A percentile compares a stretch with the other conserved stretches of the same genome.
Evolutionary conservation across 2,329 filamentous ascomycete genomes (phyloP).

Genomic region (Didymellaceae sp.): DNA sequence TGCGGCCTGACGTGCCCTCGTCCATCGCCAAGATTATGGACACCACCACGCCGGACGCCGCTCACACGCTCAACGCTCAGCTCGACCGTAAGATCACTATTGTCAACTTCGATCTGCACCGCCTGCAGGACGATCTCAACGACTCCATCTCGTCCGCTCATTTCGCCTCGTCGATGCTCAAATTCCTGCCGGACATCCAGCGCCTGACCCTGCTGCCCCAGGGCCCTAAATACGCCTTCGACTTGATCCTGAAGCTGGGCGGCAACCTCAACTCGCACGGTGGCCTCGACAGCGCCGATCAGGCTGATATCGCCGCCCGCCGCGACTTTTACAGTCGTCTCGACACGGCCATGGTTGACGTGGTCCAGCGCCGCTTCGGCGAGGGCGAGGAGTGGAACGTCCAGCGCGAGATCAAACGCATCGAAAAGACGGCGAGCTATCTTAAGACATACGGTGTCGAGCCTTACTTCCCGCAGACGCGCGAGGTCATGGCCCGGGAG

Average conservation of each 20-base stretch:
- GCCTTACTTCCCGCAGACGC: conserved; percentile 60
- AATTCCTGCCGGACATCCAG: conserved; percentile 61
- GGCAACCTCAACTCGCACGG: conserved; percentile 63
- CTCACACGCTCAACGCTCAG: conserved; percentile 61
- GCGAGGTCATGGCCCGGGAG: conserved; percentile 57
- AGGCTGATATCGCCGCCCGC: conserved; percentile 56
- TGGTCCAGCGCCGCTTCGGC: conserved; percentile 59
- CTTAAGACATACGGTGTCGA: conserved; percentile 60
- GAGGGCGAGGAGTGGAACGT: conserved; percentile 61
- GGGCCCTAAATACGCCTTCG: conserved; percentile 59
- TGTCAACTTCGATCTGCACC: conserved; percentile 63
- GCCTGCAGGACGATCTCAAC: conserved; percentile 62
- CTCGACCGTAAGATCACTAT: conserved; percentile 65
- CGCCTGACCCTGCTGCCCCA: conserved; percentile 57
- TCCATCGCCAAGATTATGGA: conserved; percentile 62
- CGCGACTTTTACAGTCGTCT: conserved; percentile 58
- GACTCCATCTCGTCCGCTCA: conserved; percentile 60
- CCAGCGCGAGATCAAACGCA: conserved; percentile 60
- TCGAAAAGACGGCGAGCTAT: conserved; percentile 62
- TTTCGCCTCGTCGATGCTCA: conserved; percentile 61
- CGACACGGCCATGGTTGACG: conserved; percentile 60
- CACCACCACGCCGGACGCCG: conserved; percentile 55
- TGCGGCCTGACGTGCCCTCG: conserved; percentile 60
- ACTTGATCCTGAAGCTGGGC: conserved; percentile 62
- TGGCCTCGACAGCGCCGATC: conserved; percentile 57